Evolutionary conservation across 1,139 yeast genomes (phyloP).

Genomic region (Nakaseomyces glabratus): DNA sequence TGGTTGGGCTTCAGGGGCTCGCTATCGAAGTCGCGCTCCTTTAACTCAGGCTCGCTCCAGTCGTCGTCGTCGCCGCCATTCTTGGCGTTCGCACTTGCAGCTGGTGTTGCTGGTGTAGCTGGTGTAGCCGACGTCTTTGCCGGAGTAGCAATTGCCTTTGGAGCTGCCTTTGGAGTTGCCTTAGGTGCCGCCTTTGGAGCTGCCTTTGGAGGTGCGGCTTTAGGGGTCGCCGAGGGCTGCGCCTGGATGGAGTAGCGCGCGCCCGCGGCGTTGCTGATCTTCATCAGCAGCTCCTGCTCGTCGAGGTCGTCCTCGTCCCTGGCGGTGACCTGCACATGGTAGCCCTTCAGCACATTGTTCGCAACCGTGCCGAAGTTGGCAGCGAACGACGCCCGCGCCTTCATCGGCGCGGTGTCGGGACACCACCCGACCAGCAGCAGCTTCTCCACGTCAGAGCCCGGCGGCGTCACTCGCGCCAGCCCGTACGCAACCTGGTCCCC

Average conservation of each 20-base stretch:
- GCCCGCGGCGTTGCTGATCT: constrained; percentile 88
- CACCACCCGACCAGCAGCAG: constrained; percentile 88
- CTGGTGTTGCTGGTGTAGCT: constrained; percentile 14
- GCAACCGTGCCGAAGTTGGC: constrained; percentile 68
- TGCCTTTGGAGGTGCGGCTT: constrained; percentile 21
- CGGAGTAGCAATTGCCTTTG: constrained; percentile 11
- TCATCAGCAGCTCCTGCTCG: constrained; percentile 61
- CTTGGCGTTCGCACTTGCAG: constrained; percentile 5
- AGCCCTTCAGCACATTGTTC: constrained; percentile 55
- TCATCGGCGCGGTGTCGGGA: constrained; percentile 76
- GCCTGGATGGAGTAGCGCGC: constrained; percentile 77
- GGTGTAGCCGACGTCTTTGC: constrained; percentile 21
- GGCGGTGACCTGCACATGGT: constrained; percentile 96
- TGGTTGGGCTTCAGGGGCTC: constrained; percentile 48
- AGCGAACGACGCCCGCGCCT: constrained; percentile 65
- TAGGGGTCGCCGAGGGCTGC: constrained; percentile 54
- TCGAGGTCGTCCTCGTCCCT: constrained; percentile 86
- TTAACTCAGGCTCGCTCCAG: constrained; percentile 57
- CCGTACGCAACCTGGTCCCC: constrained; percentile 71
- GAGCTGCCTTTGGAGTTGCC: constrained; percentile 6
- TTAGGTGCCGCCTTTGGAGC: constrained; percentile 23
- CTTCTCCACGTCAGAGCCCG: constrained; percentile 82
- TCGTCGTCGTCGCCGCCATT: constrained; percentile 40
- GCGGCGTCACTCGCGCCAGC: constrained; percentile 76
- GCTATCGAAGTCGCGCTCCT: constrained; percentile 59